Evolutionary conservation across 2,329 filamentous ascomycete genomes (phyloP).

Genomic region (Seiridium unicorne): DNA sequence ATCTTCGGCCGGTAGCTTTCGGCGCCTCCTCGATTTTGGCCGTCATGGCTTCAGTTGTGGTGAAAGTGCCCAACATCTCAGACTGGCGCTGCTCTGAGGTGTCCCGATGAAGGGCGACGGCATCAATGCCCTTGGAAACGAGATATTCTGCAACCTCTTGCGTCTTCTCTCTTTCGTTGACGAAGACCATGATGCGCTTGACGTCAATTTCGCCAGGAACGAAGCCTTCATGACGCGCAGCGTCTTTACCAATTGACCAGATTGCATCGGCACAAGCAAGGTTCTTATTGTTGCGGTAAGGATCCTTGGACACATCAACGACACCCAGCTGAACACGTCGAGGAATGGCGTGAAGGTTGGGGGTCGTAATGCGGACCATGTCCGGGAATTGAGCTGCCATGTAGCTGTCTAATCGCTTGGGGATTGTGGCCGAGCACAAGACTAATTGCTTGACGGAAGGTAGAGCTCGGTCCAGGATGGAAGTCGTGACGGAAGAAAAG

Average conservation of each 20-base stretch:
- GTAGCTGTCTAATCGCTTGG: constrained; percentile 81
- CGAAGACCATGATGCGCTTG: constrained; percentile 90
- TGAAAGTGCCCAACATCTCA: constrained; percentile 77
- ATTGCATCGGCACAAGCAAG: constrained; percentile 94
- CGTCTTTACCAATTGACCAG: constrained; percentile 85
- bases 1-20: constrained; percentile 35
- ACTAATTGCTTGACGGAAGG: constrained; percentile 85
- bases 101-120: constrained; percentile 81
- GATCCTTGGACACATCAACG: constrained; percentile 87
- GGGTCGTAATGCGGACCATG: constrained; percentile 84
- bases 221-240: constrained; percentile 54
- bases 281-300: constrained; percentile 88
- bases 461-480: constrained; percentile 76
- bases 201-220: constrained; percentile 59
- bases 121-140: constrained; percentile 81
- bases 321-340: constrained; percentile 91
- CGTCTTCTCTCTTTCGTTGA: constrained; percentile 92
- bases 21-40: constrained; percentile 8
- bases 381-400: constrained; percentile 80
- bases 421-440: constrained; percentile 95
- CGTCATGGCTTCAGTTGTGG: constrained; percentile 40
- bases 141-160: constrained; percentile 79
- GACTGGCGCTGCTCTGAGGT: constrained; percentile 74
- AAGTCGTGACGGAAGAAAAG: constrained; percentile 79
- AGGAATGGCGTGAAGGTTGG: constrained; percentile 93